Base-by-base conservation (phyloP, 73 alveolate genomes). In the Effrenium voratum region DNA sequence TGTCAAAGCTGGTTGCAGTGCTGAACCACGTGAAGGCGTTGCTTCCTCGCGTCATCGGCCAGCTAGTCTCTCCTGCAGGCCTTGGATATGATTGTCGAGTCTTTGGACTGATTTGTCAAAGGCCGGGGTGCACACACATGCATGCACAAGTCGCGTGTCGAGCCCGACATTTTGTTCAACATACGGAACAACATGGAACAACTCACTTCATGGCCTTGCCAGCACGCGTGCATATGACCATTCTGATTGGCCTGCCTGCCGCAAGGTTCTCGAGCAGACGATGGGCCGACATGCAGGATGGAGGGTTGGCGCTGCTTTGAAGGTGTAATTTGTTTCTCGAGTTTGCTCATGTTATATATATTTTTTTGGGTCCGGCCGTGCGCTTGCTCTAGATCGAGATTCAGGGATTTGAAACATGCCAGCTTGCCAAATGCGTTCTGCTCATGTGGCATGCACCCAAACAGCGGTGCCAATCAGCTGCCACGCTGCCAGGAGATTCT, bases 1-100 rank as follows among this genome's bases (percentile, higher is more conserved):
- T 81, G 59, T 81, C 92, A 32, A 81, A 81, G 50, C 36, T 81
- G 72, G 63, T 81, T 10, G 59, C 63, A 16, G 92, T 36, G 40
- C 75, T 81, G 72, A 81, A 81, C 50, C 92, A 81, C 40, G 75
- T 81, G 75, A 81, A 81, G 75, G 72, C 75, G 40, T 41, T 47
- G 19, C 59, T 49, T 32, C 92, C 75, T 1, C 6, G 92, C 44
- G 32, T 81, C 59, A n/a, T 81, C 52, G 46, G 75, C 30, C 72
- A 81, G n/a, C 36, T 81, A 1, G 92, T 81, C 19, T 26, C 92
- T 34, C 92, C 72, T 16, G 60, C 90, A 10, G 90, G 90, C 52
- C 75, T 81, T 2, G 92, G 92, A 55, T 81, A 81, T 40, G 92
- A 81, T 57, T 81, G 92, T 75, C 75, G 92, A 34, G 92, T 59